Conservation (phyloP, 2,329 filamentous ascomycete genomes). For the Trichoderma simmonsii region DNA sequence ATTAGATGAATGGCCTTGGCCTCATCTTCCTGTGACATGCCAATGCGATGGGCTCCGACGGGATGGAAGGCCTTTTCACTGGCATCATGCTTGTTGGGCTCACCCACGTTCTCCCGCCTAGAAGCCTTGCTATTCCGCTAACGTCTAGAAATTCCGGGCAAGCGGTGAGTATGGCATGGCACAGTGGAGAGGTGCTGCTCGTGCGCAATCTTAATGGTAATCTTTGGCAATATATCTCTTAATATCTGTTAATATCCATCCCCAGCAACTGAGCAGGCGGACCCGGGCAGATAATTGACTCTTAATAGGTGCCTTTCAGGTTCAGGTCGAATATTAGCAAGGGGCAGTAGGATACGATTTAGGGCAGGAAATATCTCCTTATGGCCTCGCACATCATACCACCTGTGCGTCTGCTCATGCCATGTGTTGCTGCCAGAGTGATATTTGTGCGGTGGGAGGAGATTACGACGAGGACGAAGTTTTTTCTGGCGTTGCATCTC, state of each 20-base stretch:
- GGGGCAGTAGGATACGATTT: neutral
- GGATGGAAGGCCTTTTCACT: neutral
- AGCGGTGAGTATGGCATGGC: neutral
- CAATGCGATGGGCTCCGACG: neutral
- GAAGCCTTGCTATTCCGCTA: neutral
- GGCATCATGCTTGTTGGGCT: neutral
- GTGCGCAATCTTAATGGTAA: slow-evolving; percentile 8
- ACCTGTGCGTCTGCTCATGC: neutral
- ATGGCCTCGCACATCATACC: neutral
- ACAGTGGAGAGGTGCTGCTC: neutral
- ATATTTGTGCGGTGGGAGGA: neutral
- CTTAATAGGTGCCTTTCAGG: slow-evolving; percentile 12
- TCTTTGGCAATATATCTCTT: slow-evolving; percentile 9
- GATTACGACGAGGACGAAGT: neutral
- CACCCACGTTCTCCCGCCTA: neutral
- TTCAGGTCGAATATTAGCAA: slow-evolving; percentile 11
- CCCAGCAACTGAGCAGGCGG: slow-evolving; percentile 6
- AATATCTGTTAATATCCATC: slow-evolving; percentile 16
- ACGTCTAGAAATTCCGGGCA: neutral
- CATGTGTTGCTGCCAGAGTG: neutral
- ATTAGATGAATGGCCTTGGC: neutral
- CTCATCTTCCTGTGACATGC: slow-evolving; percentile 2
- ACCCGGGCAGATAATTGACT: neutral
- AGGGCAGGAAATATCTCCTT: neutral
- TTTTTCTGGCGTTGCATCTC: neutral